Base-by-base conservation (phyloP, 2,329 filamentous ascomycete genomes). In the Teratosphaeria pseudoeucalypti region DNA sequence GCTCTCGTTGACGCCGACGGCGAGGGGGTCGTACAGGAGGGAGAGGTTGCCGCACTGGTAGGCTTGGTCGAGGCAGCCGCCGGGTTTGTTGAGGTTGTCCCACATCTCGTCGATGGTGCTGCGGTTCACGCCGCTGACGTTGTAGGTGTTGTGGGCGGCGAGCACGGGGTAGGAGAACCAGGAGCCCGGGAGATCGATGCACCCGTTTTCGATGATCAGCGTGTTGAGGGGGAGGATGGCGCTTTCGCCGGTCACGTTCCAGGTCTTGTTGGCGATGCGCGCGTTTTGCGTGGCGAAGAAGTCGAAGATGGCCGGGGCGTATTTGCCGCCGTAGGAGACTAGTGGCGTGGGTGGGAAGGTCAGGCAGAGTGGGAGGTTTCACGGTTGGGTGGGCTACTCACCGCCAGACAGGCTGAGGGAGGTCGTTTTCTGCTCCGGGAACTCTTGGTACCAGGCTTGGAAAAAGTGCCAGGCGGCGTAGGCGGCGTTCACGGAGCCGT, bases 361-460 rank as follows among this genome's bases (percentile, higher is more conserved):
- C 23, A 23, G 23, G 23, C 2, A 23, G 23, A 23, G 23, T 23
- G 23, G 23, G 23, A 23, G 23, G 23, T 23, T 23, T 23, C 23
- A 23, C 23, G 23, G 23, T 23, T 23, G 23, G 23, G 23, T 23
- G 23, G 23, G 23, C 23, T 23, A 23, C 23, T 23, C 23, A 23
- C 23, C 85, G 1, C 85, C 80, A 61, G 87, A 88, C 4, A 89
- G 74, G 65, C 85, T 85, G 57, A 89, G 78, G 6, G 64, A 82
- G n/a, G 84, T 73, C 1, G 76, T 72, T 60, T 71, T 70, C 61
- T 71, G 70, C 6, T 65, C 55, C 0, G 69, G 69, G 26, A 71
- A 71, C 59, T 70, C 67, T 52, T 69, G 75, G 32, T 87, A 71
- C 67, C 65, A 70, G 1, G 68, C 82, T 65, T 86, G 83, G 14